Base-by-base conservation (phyloP, 352 stramenopile species). In the Globisporangium nodosum region DNA sequence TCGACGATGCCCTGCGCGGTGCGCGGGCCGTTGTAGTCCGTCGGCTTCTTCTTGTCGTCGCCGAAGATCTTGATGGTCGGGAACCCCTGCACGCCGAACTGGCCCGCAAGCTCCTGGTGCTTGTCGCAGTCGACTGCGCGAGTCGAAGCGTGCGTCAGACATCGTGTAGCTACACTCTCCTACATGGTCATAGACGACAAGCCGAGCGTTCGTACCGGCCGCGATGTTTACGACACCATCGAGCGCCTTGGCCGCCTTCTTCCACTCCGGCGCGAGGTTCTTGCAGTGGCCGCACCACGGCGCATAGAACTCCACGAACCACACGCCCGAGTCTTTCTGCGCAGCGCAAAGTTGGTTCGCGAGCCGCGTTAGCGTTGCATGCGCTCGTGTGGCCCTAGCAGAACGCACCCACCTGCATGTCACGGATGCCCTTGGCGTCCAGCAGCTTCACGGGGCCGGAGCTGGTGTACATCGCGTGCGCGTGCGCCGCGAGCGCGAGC, bases 231-330 rank as follows among this genome's bases (percentile, higher is more conserved):
- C 92, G 33, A 97, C 78, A 33, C 88, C 88, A 18, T 91, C 76
- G 5, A 98, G 69, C 46, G 84, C 85, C 65, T 90, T 90, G 31
- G 92, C 90, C 3, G 89, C 90, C 58, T 94, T 91, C 71, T 94
- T 90, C 81, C 87, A 98, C 67, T 97, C 90, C 1, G 93, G 93
- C 20, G 85, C 84, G 42, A 98, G 79, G 59, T 85, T 80, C 76
- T 97, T 96, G 80, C 94, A 98, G 74, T 98, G 94, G 39, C 94
- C 94, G 60, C 92, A 98, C 92, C 92, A 98, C 45, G 93, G 93
- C 51, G 94, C 94, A 54, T 97, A 97, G 64, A 98, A 98, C 70
- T 98, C 88, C 20, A 98, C 90, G n/a, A 98, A 54, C 90, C 91
- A 98, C 65, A 95, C 74, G 15, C 81, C 81, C 5, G 74, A 71